These are phyloP conservation scores for Dioscorea dumetorum DNA, from an alignment of 106 monocot species.

Conservation along the genomic window DNA sequence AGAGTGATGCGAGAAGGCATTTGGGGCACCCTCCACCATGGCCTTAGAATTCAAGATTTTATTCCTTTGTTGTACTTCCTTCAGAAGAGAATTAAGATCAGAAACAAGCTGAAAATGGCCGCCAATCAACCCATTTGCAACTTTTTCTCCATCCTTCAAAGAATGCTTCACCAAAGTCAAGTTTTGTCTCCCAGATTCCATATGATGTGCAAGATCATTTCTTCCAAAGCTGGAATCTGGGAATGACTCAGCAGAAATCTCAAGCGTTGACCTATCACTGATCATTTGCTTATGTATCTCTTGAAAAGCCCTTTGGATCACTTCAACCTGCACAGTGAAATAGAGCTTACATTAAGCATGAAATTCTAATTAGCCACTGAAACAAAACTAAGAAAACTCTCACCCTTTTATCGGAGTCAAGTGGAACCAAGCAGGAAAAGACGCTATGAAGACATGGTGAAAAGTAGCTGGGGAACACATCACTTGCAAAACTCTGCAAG, in stretches of 20 bases:
- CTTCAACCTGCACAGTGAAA: conserved; percentile 50
- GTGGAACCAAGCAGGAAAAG: conserved; percentile 86
- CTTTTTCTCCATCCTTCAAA: conserved; percentile 9
- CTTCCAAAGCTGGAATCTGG: conserved; percentile 7
- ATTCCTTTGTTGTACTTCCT: conserved; percentile 47
- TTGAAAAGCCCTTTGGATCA: conserved; percentile 62
- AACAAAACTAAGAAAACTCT: conserved; percentile 2
- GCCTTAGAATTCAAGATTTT: conserved; percentile 14
- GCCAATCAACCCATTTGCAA: conserved; percentile 12
- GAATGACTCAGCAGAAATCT: conserved; percentile 6
- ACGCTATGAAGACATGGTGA: conserved; percentile 88
- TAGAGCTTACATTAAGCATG: too few species aligned
- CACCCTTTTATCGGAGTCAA: conserved; percentile 89
- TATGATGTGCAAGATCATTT: conserved; percentile 24
- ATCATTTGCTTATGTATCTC: conserved; percentile 72
- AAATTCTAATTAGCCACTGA: too few species aligned
- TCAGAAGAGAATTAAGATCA: conserved; percentile 69
- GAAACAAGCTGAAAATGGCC: conserved; percentile 53
- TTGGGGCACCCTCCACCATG: conserved; percentile 7
- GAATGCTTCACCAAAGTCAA: conserved; percentile 6
- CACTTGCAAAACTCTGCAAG: conserved; percentile 69
- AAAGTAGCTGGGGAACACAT: conserved; percentile 84
- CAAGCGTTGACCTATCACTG: conserved; percentile 24
- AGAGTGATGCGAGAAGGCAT: neutral
- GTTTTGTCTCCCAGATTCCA: conserved; percentile 11